Percentiles rank a stretch among this genome's conserved stretches.
Conservation (phyloP, 2,329 filamentous ascomycete species). For the Thelonectria blattea region DNA sequence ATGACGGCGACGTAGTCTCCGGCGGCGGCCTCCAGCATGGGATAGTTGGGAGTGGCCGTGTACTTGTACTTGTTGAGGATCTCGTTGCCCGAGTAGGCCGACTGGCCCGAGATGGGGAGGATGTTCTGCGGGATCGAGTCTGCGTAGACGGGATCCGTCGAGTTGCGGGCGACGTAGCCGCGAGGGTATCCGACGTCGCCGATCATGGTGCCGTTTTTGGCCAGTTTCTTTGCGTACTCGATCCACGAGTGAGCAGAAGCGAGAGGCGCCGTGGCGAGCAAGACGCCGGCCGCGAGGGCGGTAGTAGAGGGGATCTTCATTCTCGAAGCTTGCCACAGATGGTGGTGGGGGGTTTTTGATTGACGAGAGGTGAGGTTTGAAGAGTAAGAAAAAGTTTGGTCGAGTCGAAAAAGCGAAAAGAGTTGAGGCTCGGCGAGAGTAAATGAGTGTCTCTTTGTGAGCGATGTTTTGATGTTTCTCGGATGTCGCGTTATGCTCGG, state of each 20-base stretch:
- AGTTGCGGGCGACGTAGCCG: slow-evolving; percentile 66
- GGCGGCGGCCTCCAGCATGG: slow-evolving; percentile 64
- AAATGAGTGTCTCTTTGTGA: slow-evolving; percentile 23
- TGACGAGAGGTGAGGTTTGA: slow-evolving; percentile 5
- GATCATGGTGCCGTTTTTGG: slow-evolving; percentile 74
- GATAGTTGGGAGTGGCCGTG: slow-evolving; percentile 55
- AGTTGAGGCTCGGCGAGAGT: slow-evolving; percentile 16
- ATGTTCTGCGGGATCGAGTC: slow-evolving; percentile 68
- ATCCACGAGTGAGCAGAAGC: slow-evolving; percentile 78
- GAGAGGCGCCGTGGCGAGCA: slow-evolving; percentile 42
- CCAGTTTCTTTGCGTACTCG: slow-evolving; percentile 75
- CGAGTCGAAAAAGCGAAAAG: slow-evolving; percentile 12
- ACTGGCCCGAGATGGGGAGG: slow-evolving; percentile 67
- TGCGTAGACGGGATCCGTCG: slow-evolving; percentile 55
- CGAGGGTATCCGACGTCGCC: slow-evolving; percentile 77
- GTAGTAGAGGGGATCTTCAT: slow-evolving; percentile 34
- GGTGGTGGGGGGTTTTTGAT: slow-evolving; percentile 1
- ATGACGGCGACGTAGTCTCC: slow-evolving; percentile 71
- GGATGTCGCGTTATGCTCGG: background rate
- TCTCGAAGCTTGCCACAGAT: slow-evolving; percentile 1
- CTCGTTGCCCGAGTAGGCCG: slow-evolving; percentile 64
- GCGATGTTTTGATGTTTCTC: too few relatives aligned
- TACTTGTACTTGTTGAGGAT: slow-evolving; percentile 52
- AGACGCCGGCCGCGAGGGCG: slow-evolving; percentile 32
- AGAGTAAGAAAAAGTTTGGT: background rate